These are phyloP conservation scores for Fagopyrum esculentum DNA, from an alignment of 148 eudicot genomes.

Conservation along the genomic window DNA sequence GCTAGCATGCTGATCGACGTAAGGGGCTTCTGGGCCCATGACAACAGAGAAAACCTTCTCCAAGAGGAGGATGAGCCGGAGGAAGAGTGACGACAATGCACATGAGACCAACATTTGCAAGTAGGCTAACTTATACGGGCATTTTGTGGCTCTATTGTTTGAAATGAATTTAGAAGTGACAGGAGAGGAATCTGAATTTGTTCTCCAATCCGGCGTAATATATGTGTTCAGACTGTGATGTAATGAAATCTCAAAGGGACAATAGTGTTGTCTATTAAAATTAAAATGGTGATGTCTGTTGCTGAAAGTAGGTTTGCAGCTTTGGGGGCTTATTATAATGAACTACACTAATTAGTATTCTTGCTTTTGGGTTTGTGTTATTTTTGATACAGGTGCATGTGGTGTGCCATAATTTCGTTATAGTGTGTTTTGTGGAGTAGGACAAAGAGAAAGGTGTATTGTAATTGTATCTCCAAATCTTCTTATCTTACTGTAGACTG, in stretches of 20 bases:
- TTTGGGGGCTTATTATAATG: neutral
- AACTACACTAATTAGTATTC: too few species aligned
- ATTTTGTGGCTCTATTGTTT: slow-evolving; percentile 2
- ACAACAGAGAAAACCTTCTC: slow-evolving; percentile 94
- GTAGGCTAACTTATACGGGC: slow-evolving; percentile 1
- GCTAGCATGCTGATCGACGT: slow-evolving; percentile 98
- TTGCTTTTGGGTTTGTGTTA: too few species aligned
- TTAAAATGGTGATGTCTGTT: neutral
- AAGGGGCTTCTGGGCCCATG: slow-evolving; percentile 99
- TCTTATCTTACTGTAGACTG: too few species aligned
- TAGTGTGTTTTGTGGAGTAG: too few species aligned
- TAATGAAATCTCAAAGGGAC: neutral
- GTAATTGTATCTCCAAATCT: too few species aligned
- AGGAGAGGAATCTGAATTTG: neutral
- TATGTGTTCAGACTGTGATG: neutral
- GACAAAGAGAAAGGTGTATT: too few species aligned
- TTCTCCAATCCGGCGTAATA: neutral
- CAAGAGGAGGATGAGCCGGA: slow-evolving; percentile 97
- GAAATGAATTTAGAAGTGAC: neutral
- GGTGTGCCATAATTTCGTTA: too few species aligned
- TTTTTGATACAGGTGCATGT: too few species aligned
- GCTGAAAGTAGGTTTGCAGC: neutral
- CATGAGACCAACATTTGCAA: neutral
- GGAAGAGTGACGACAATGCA: slow-evolving; percentile 37
- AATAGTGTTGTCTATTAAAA: neutral